These are phyloP conservation scores for Amanita rubescens DNA, from an alignment of 768 basidiomycete genomes.

Conservation along the genomic window DNA sequence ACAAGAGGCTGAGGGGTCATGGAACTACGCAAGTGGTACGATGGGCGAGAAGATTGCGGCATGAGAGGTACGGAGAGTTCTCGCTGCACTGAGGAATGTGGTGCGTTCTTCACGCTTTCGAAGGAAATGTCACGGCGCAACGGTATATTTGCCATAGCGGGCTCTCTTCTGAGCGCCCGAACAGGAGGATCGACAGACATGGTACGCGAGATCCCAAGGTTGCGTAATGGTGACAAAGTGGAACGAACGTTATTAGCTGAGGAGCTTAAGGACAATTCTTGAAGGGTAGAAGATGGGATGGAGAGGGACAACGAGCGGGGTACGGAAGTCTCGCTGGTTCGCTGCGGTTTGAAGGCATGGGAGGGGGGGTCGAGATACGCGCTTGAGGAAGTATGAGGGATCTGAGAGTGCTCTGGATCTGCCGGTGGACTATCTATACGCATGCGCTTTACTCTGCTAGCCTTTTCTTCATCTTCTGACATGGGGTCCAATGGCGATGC, in stretches of 20 bases:
- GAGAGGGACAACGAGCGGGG: conserved; percentile 22
- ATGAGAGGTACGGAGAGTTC: conserved; percentile 43
- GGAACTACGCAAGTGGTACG: conserved; percentile 59
- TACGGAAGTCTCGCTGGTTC: conserved; percentile 14
- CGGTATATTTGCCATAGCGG: conserved; percentile 4
- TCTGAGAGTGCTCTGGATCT: conserved; percentile 19
- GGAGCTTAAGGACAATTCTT: conserved; percentile 16
- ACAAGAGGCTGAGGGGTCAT: conserved; percentile 58
- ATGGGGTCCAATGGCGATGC: conserved; percentile 15
- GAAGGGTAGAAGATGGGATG: conserved; percentile 16
- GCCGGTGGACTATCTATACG: conserved; percentile 43
- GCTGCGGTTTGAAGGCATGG: conserved; percentile 30
- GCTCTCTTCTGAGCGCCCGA: conserved; percentile 17
- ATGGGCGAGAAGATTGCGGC: conserved; percentile 32
- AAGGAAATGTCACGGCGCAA: conserved; percentile 29
- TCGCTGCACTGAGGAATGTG: conserved; percentile 23
- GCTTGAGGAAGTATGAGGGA: conserved; percentile 13
- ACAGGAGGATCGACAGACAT: conserved; percentile 68
- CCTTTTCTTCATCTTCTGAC: conserved; percentile 21
- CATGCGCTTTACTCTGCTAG: conserved; percentile 42
- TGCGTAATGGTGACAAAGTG: conserved; percentile 38
- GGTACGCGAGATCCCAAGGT: conserved; percentile 40
- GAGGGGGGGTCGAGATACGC: conserved; percentile 51
- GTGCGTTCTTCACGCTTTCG: conserved; percentile 33
- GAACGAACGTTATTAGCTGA: conserved; percentile 19